A percentile compares a stretch with the other conserved stretches of the same genome.
Evolutionary conservation across 148 eudicot genomes (phyloP).

Genomic region (Camellia sinensis): DNA sequence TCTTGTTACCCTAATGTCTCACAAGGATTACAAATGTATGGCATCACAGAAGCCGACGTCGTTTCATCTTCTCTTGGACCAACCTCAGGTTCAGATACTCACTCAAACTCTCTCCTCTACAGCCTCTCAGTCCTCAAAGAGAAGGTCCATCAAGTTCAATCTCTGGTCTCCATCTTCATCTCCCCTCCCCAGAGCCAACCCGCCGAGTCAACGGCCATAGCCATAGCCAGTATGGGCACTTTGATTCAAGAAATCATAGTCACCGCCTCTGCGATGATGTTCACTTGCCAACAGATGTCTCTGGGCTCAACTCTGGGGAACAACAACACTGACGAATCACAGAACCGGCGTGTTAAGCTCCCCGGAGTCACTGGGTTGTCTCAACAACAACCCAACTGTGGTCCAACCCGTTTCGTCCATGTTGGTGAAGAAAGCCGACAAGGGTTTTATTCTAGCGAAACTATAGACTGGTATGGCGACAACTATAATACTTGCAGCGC

Average conservation of each 20-base stretch:
- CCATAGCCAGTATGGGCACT: conserved; percentile 43
- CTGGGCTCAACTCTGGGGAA: conserved; percentile 9
- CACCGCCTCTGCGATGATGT: conserved; percentile 74
- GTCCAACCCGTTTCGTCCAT: background rate
- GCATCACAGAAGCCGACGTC: background rate
- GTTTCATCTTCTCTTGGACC: conserved; percentile 23
- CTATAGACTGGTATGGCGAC: conserved; percentile 27
- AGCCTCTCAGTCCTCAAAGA: conserved; percentile 49
- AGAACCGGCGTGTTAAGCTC: background rate
- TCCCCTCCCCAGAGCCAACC: conserved; percentile 20
- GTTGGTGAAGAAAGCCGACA: background rate
- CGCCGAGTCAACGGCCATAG: conserved; percentile 25
- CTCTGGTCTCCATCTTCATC: conserved; percentile 30
- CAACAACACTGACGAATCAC: conserved; percentile 6
- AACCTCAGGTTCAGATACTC: conserved; percentile 12
- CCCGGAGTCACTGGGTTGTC: background rate
- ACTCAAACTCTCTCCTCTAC: conserved; percentile 41
- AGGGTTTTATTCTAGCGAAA: conserved; percentile 13
- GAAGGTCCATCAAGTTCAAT: conserved; percentile 52
- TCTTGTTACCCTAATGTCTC: conserved; percentile 20
- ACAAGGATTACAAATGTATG: conserved; percentile 20
- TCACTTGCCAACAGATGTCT: conserved; percentile 66
- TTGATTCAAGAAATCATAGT: conserved; percentile 64
- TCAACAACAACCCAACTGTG: background rate
- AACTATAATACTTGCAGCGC: conserved; percentile 1